Evolutionary conservation across 768 basidiomycete genomes (phyloP).

Genomic region (Podaxis sp.): DNA sequence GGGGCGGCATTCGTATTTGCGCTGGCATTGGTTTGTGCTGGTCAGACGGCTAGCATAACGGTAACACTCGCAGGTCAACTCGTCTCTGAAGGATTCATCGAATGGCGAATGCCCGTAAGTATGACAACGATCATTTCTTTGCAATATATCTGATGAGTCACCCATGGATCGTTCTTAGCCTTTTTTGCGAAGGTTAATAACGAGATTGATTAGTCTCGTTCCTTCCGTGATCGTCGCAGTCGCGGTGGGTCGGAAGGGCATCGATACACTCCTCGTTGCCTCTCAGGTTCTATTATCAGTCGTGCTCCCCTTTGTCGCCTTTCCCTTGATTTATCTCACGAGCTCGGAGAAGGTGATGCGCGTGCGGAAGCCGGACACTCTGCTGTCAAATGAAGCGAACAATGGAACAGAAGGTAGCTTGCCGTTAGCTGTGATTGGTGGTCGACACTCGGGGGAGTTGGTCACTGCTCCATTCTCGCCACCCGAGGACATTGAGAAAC

Average conservation of each 20-base stretch:
- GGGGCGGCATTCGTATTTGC: conserved; percentile 72
- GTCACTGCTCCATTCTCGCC: neutral
- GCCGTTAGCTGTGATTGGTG: neutral
- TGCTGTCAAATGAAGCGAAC: neutral
- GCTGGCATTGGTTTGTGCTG: conserved; percentile 66
- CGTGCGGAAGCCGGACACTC: conserved; percentile 29
- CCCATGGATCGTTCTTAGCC: conserved; percentile 28
- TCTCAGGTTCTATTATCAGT: conserved; percentile 76
- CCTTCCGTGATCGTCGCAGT: conserved; percentile 66
- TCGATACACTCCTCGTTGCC: conserved; percentile 65
- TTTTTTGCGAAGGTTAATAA: conserved; percentile 62
- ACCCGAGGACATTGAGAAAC: conserved; percentile 3
- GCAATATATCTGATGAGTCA: neutral
- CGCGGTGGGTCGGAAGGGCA: conserved; percentile 59
- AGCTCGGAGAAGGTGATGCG: conserved; percentile 59
- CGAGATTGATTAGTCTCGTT: conserved; percentile 64
- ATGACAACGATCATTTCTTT: neutral
- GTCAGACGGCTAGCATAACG: conserved; percentile 75
- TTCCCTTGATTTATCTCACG: conserved; percentile 69
- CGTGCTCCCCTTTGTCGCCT: conserved; percentile 69
- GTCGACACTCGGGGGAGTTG: neutral
- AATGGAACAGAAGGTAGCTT: neutral
- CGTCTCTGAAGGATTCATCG: conserved; percentile 76
- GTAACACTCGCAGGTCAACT: conserved; percentile 79
- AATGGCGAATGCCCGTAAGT: conserved; percentile 60